Evolutionary conservation across 2,329 filamentous ascomycete species (phyloP).

Genomic region (Colletotrichum sp.): DNA sequence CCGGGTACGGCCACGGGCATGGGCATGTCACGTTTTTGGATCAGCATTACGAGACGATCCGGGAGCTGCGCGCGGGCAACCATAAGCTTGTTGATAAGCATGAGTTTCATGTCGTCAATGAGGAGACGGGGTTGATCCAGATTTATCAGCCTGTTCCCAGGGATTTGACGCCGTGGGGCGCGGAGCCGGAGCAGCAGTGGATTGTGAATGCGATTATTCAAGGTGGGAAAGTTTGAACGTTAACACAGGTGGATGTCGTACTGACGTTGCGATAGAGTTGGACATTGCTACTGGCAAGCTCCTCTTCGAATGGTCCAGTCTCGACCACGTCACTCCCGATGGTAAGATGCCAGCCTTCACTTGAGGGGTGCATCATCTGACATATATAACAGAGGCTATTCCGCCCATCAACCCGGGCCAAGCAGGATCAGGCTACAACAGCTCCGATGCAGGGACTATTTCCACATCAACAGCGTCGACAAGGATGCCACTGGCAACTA

Average conservation of each 20-base stretch:
- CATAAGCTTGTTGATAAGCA: conserved; percentile 58
- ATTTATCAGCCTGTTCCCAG: conserved; percentile 55
- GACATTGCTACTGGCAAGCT: conserved; percentile 53
- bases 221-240: conserved; percentile 34
- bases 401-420: conserved; percentile 51
- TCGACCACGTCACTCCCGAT: conserved; percentile 29
- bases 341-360: conserved; percentile 14
- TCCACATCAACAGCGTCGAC: conserved; percentile 39
- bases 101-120: conserved; percentile 58
- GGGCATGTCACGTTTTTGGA: conserved; percentile 58
- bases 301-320: conserved; percentile 49
- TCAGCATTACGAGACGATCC: conserved; percentile 58
- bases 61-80: conserved; percentile 54
- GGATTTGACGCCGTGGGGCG: conserved; percentile 50
- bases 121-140: conserved; percentile 56
- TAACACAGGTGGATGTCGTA: rapidly evolving
- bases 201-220: conserved; percentile 60
- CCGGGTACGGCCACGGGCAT: conserved; percentile 56
- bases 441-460: conserved; percentile 37
- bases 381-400: conserved; percentile 40
- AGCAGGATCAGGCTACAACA: conserved; percentile 25
- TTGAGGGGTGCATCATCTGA: not conserved
- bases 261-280: conserved; percentile 38
- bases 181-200: conserved; percentile 53
- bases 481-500: conserved; percentile 36